Evolutionary conservation across 495 filamentous ascomycete genomes (phyloP), one percentile per base, ranked within the genome.

Genomic region (Penicillium argentinense): DNA sequence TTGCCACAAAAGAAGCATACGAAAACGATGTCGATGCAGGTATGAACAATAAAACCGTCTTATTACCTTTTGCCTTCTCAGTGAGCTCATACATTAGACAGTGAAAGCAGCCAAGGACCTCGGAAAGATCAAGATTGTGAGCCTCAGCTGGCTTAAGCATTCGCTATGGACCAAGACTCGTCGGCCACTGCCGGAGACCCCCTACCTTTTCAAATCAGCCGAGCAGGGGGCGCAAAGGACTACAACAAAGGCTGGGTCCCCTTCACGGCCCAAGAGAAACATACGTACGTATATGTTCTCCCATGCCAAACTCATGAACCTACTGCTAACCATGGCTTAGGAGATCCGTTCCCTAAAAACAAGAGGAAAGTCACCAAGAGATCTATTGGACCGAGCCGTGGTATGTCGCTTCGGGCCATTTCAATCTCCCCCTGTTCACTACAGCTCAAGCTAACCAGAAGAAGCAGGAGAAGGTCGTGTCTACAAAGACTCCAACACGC

Each of bases 91-190:
- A 2, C 9, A 36, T 18, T 1, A 5, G 5, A 36, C 12, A 82
- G 79, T 81, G 8, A 45, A 62, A 47, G 55, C 63, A 56, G 79
- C 73, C 1, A 66, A 60, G 28, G 45, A 40, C 1, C 49, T 71
- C 1, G 53, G 50, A 6, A 62, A 60, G 3, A 56, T 81, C 46
- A 67, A 72, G 4, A 80, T 87, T 21, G 80, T 88, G 12, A 67
- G 64, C 7, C 78, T 69, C 21, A 82, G 86, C 55, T 88, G 83
- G 83, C 61, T 87, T 2, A 74, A 79, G 47, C 80, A 85, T 14
- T 74, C 68, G 0, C 50, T 84, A 1, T 50, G 68, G 14, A 47
- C 52, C 2, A 59, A 57, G 23, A 36, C 38, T 1, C 38, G 29
- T 11, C 62, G 46, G 1, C 71, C 68, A 0, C 65, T 62, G 51